phyloP scores from a whole-genome alignment of 805 yeast genomes.

The Naumovozyma castellii region DNA sequence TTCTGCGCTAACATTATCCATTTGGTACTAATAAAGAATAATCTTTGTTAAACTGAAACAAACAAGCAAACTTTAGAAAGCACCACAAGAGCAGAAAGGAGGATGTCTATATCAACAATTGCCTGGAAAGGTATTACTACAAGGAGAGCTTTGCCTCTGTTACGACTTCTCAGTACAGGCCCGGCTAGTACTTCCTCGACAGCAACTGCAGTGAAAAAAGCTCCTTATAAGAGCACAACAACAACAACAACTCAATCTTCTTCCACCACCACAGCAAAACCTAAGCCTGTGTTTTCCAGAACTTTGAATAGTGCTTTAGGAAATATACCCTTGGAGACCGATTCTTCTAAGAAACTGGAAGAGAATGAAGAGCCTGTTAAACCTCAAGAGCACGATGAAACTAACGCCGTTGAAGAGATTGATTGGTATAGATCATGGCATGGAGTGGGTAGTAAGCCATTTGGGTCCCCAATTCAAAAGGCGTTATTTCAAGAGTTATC shows the following conservation, averaged over 20 bases:
- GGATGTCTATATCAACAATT: not conserved
- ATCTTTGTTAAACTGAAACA: not conserved
- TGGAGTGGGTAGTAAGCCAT: slow-evolving; percentile 78
- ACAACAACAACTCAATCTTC: not conserved
- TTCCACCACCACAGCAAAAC: not conserved
- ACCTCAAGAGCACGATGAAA: not conserved
- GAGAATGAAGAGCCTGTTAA: not conserved
- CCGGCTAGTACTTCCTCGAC: not conserved
- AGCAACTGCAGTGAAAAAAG: not conserved
- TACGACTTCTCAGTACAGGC: not conserved
- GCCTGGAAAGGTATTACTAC: not conserved
- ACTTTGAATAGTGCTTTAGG: slow-evolving; percentile 6
- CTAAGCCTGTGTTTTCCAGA: not conserved
- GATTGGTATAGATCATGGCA: slow-evolving; percentile 85
- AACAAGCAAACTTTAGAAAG: not conserved
- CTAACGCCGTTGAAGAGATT: slow-evolving; percentile 8
- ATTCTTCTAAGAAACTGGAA: not conserved
- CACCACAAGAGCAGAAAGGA: not conserved
- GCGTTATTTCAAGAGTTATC: slow-evolving; percentile 55
- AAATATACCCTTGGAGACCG: not conserved
- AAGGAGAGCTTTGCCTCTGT: not conserved
- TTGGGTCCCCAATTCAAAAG: slow-evolving; percentile 48
- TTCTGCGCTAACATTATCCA: too few relatives aligned
- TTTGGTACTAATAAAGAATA: too few relatives aligned
- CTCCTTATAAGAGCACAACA: too few relatives aligned